Evolutionary conservation across 2,329 filamentous ascomycete species (phyloP), one percentile per base, ranked within the genome.

Genomic region (Xylaria sp.): DNA sequence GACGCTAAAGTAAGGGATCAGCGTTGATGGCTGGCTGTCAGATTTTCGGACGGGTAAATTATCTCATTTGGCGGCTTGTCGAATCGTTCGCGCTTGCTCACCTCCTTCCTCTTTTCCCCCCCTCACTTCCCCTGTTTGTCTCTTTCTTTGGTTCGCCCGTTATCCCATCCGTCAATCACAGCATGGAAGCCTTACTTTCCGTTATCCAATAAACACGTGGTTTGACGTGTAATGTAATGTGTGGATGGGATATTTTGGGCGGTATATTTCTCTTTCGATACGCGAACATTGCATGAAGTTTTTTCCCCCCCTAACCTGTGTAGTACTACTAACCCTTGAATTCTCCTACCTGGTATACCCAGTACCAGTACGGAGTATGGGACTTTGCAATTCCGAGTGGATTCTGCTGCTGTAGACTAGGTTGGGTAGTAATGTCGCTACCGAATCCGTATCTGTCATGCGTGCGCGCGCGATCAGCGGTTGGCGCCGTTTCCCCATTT

Each of bases 1-100:
- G 21, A 16, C 40, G 40, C 40, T n/a, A 44, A n/a, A 5, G 16
- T 16, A 37, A n/a, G 50, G 54, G 55, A 44, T 60, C 47, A 63
- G 63, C 63, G 51, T 60, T 32, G 47, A 59, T 27, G 48, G 44
- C 44, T 48, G 50, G 35, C 47, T 61, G 64, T 66, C 58, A 62
- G 67, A 66, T 54, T 65, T 60, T 25, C 37, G 54, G 55, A 25
- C 50, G 57, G 62, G 47, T 65, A 61, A 65, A 61, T 65, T 68
- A 64, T 58, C 65, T 64, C 60, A 60, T 68, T 63, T 60, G 42
- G 55, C 13, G 32, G 32, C 27, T 37, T 4, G 27, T 37, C 42
- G 57, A 60, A 60, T 60, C 44, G 27, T 42, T 54, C 54, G 27
- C 50, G 50, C 50, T 21, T 40, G 6, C 27, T 55, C 48, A 5